A percentile compares a stretch with the other conserved stretches of the same genome.
Evolutionary conservation across 306 rosid species (phyloP).

Genomic region (Calophaca sinica): DNA sequence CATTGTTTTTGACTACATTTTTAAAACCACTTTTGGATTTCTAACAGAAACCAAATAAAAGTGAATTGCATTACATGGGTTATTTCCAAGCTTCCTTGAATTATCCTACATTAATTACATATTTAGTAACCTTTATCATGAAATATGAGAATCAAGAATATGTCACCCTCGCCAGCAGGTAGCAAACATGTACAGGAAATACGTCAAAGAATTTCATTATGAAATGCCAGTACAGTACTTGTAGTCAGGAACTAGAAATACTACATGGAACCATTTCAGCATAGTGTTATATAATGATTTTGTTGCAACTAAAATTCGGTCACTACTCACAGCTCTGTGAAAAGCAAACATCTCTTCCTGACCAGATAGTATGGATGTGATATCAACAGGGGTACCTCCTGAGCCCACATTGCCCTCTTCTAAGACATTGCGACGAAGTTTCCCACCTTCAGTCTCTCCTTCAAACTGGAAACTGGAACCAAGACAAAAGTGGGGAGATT

Average conservation of each 20-base stretch:
- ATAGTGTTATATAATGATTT: slow-evolving; percentile 26
- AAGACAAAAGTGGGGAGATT: slow-evolving; percentile 43
- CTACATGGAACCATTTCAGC: slow-evolving; percentile 23
- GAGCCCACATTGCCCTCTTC: slow-evolving; percentile 79
- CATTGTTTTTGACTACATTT: background rate
- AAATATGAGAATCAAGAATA: slow-evolving; percentile 8
- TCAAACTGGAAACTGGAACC: slow-evolving; percentile 92
- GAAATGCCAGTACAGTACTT: slow-evolving; percentile 13
- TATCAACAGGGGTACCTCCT: slow-evolving; percentile 72
- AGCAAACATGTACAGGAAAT: slow-evolving; percentile 33
- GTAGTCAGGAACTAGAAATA: slow-evolving; percentile 37
- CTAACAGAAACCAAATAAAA: background rate
- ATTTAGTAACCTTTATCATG: slow-evolving; percentile 5
- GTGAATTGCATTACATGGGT: background rate
- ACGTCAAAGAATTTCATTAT: slow-evolving; percentile 5
- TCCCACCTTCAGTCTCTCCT: slow-evolving; percentile 85
- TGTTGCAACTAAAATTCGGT: slow-evolving; percentile 32
- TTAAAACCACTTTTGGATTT: background rate
- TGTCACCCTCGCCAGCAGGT: slow-evolving; percentile 12
- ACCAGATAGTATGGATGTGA: slow-evolving; percentile 83
- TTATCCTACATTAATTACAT: background rate
- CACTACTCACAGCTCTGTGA: slow-evolving; percentile 84
- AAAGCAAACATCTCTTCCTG: slow-evolving; percentile 98
- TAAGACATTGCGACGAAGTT: slow-evolving; percentile 84
- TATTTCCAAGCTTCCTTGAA: slow-evolving; percentile 34